Base-by-base conservation (phyloP, 1,139 yeast species). In the Magnusiomyces fungicola region DNA sequence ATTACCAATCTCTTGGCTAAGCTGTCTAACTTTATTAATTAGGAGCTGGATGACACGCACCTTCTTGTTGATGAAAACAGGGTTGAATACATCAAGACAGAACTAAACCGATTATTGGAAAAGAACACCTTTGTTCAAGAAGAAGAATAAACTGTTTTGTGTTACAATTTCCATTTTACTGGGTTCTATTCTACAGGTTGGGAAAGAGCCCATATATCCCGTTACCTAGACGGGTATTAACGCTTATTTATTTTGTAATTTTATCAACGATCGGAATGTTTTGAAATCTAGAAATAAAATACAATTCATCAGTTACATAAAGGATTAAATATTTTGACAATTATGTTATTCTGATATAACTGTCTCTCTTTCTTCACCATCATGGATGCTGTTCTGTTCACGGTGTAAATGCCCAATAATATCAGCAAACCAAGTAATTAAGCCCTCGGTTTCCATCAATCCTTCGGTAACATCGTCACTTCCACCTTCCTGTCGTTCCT, bases 11-110 rank as follows among this genome's bases (percentile, higher is more conserved):
- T 22, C 18, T 27, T 27, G 5, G 33, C 21, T 34, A 14, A 24
- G 24, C 21, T 19, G 5, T 18, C 7, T 36, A 21, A 22, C 30
- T 32, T 14, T 5, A 18, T 19, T 39, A 48, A 51, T 18, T 73
- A 79, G 66, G 97, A 90, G 59, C 73, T 92, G 45, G 97, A 92
- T 63, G 97, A 90, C 41, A 85, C 94, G 1, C 97, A 92, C 66
- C 67, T 92, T 27, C 70, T 92, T 53, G 83, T 92, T 29, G 92
- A 86, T 56, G 83, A 83, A 36, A 77, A 78, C 42, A 83, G 82
- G 67, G 85, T 90, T 3, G 82, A 79, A 34, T 81, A 74, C 60
- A 82, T 92, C 50, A 90, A 89, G 60, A 71, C 68, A 50, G 95
- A 90, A 64, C 73, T 92, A 59, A 88, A 86, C 63, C 70, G 79